Percentiles rank a stretch among this genome's conserved stretches.
Evolutionary conservation across 1,284 basidiomycete species (phyloP).

Genomic region (Tremellales sp.): DNA sequence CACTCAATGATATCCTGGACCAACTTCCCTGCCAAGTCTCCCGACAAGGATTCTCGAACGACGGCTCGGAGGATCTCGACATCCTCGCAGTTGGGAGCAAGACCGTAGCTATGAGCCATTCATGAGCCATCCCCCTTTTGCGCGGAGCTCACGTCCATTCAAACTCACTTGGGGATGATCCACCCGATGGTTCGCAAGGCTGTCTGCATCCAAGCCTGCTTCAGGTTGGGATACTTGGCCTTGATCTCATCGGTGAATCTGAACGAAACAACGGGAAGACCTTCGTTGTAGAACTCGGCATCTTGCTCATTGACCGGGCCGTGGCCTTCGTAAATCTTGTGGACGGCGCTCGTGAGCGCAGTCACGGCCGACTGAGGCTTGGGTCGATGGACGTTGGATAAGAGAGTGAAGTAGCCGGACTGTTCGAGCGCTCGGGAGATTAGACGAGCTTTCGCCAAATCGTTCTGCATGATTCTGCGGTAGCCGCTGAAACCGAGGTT

Average conservation of each 20-base stretch:
- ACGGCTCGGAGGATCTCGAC: slow-evolving; percentile 83
- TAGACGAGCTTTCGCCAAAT: slow-evolving; percentile 78
- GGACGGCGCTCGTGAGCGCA: slow-evolving; percentile 18
- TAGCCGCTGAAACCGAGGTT: slow-evolving; percentile 80
- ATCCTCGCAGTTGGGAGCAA: slow-evolving; percentile 65
- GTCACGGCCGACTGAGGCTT: slow-evolving; percentile 23
- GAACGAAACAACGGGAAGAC: slow-evolving; percentile 89
- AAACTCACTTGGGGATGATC: slow-evolving; percentile 67
- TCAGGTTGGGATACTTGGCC: slow-evolving; percentile 63
- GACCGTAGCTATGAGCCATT: slow-evolving; percentile 57
- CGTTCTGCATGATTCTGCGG: slow-evolving; percentile 60
- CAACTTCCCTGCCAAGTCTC: slow-evolving; percentile 38
- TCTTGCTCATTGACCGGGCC: slow-evolving; percentile 19
- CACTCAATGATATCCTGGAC: slow-evolving; percentile 41
- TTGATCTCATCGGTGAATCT: slow-evolving; percentile 77
- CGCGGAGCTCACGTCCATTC: neutral
- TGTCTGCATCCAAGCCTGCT: slow-evolving; percentile 83
- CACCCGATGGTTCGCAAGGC: slow-evolving; percentile 48
- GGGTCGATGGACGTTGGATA: slow-evolving; percentile 51
- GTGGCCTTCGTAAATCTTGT: slow-evolving; percentile 19
- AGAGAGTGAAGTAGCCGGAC: slow-evolving; percentile 64
- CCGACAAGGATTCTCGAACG: slow-evolving; percentile 61
- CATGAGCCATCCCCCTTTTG: slow-evolving; percentile 6
- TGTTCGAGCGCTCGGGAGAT: slow-evolving; percentile 81
- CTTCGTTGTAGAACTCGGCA: slow-evolving; percentile 46